Conservation (phyloP, 441 rosid genomes). For the Euphorbia neoarborescens region DNA sequence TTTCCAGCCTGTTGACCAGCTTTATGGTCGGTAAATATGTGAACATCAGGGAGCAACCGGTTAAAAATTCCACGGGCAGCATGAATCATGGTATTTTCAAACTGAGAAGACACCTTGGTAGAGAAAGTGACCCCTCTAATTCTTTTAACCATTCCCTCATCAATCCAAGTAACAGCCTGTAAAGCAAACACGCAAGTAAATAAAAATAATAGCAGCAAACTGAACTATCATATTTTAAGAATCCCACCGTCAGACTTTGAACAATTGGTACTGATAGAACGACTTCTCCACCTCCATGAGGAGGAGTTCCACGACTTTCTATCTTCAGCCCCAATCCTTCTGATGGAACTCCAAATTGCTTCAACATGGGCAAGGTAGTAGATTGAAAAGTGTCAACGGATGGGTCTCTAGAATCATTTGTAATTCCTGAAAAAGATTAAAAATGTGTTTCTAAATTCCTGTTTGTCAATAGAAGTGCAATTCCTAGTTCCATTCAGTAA, state of each 20-base stretch:
- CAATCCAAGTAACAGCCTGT: slow-evolving; percentile 67
- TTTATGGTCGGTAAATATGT: slow-evolving; percentile 60
- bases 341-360: slow-evolving; percentile 66
- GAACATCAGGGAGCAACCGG: slow-evolving; percentile 77
- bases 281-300: slow-evolving; percentile 78
- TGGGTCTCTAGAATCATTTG: slow-evolving; percentile 70
- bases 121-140: slow-evolving; percentile 82
- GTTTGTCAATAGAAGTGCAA: background rate
- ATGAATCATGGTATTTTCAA: slow-evolving; percentile 68
- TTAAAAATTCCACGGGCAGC: slow-evolving; percentile 88
- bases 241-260: slow-evolving; percentile 41
- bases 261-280: slow-evolving; percentile 54
- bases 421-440: slow-evolving; percentile 49
- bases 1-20: slow-evolving; percentile 70
- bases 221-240: slow-evolving; percentile 3
- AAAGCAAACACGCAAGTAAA: slow-evolving; percentile 14
- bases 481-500: background rate
- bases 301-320: slow-evolving; percentile 67
- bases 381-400: slow-evolving; percentile 66
- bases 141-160: slow-evolving; percentile 85
- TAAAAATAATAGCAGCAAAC: background rate
- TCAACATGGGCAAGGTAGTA: slow-evolving; percentile 57
- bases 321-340: slow-evolving; percentile 70
- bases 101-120: slow-evolving; percentile 52
- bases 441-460: background rate